phyloP scores from a whole-genome alignment of 2,329 filamentous ascomycete species.

The Penicillium psychrosexuale region DNA sequence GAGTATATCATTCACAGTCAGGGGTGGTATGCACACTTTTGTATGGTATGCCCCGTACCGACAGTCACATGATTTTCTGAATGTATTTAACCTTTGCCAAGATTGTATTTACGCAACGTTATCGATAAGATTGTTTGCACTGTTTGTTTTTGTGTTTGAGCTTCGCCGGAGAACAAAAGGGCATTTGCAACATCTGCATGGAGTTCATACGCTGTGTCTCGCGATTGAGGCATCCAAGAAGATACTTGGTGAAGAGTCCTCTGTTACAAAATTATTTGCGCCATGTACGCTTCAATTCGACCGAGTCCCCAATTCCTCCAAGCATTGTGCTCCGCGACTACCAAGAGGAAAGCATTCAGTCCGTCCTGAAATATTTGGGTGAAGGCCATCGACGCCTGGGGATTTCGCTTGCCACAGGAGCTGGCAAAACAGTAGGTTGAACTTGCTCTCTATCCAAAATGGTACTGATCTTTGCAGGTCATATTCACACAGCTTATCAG shows the following conservation, averaged over 20 bases:
- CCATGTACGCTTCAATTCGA: conserved; percentile 24
- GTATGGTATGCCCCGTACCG: no score
- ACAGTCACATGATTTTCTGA: no score
- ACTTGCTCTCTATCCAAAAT: not conserved
- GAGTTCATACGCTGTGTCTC: conserved; percentile 29
- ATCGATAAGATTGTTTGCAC: conserved; percentile 37
- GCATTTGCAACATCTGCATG: conserved; percentile 23
- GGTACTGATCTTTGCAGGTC: conserved; percentile 53
- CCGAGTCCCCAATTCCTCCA: conserved; percentile 15
- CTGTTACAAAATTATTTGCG: conserved; percentile 27
- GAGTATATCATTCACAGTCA: no score
- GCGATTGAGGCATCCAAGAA: conserved; percentile 16
- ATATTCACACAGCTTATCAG: conserved; percentile 95
- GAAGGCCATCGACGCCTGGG: conserved; percentile 75
- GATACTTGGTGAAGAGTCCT: conserved; percentile 17
- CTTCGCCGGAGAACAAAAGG: not conserved
- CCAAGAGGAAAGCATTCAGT: conserved; percentile 86
- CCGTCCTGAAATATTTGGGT: conserved; percentile 67
- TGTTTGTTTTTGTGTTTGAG: conserved; percentile 30
- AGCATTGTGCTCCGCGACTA: conserved; percentile 70
- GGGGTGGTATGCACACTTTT: no score
- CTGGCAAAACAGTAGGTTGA: conserved; percentile 73
- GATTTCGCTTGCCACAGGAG: conserved; percentile 81
- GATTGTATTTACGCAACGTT: not conserved
- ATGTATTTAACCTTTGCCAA: no score